phyloP scores from a whole-genome alignment of 768 basidiomycete species.

The Hemileccinum rubropunctum region DNA sequence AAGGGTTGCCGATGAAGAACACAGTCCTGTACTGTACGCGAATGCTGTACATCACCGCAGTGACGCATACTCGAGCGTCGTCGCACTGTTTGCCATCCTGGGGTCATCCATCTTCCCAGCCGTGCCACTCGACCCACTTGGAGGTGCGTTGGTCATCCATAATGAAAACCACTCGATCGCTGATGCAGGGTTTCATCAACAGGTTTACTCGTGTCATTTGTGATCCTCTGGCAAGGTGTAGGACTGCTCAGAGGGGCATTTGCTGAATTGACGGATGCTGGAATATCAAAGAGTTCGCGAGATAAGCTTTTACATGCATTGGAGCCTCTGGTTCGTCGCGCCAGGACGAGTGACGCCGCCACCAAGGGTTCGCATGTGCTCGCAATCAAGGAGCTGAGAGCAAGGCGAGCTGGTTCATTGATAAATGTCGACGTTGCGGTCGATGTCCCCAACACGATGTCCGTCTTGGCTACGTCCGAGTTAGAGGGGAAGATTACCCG shows the following conservation, averaged over 20 bases:
- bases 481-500: slow-evolving; percentile 62
- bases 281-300: slow-evolving; percentile 58
- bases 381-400: slow-evolving; percentile 55
- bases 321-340: slow-evolving; percentile 46
- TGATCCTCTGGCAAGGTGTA: slow-evolving; percentile 81
- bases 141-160: slow-evolving; percentile 51
- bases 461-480: slow-evolving; percentile 52
- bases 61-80: slow-evolving; percentile 90
- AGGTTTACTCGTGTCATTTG: slow-evolving; percentile 87
- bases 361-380: slow-evolving; percentile 32
- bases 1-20: slow-evolving; percentile 86
- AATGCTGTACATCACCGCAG: slow-evolving; percentile 98
- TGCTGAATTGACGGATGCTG: slow-evolving; percentile 81
- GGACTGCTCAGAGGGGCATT: slow-evolving; percentile 65
- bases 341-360: slow-evolving; percentile 13
- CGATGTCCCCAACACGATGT: slow-evolving; percentile 58
- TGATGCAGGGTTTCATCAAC: slow-evolving; percentile 6
- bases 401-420: slow-evolving; percentile 75
- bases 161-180: neutral
- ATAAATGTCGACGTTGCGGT: slow-evolving; percentile 83
- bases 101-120: slow-evolving; percentile 84
- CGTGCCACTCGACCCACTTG: slow-evolving; percentile 90
- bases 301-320: slow-evolving; percentile 54
- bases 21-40: slow-evolving; percentile 88
- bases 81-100: slow-evolving; percentile 90